phyloP scores from a whole-genome alignment of 2,329 filamentous ascomycete species.

The Neofusicoccum laricinum region DNA sequence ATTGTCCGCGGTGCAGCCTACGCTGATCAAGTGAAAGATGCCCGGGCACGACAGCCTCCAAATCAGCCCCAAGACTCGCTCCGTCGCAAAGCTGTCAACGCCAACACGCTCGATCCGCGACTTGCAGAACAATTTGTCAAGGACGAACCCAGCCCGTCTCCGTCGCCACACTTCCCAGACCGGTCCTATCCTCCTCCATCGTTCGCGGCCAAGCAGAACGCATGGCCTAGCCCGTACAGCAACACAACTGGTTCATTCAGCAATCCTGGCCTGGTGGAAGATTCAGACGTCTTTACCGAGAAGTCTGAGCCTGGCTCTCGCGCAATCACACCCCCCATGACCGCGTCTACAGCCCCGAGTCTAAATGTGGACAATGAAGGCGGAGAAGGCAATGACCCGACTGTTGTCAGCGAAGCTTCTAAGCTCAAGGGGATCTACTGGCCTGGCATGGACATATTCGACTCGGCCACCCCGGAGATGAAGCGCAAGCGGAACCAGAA shows the following conservation, averaged over 20 bases:
- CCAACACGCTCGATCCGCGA: constrained; percentile 32
- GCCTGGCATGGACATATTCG: constrained; percentile 79
- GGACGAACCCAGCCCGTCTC: constrained; percentile 31
- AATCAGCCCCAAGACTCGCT: not conserved
- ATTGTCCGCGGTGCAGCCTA: not conserved
- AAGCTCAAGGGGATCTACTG: constrained; percentile 71
- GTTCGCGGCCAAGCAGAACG: constrained; percentile 36
- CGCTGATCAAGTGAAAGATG: not conserved
- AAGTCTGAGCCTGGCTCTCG: not conserved
- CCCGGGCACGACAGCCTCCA: not conserved
- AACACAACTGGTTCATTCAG: not conserved
- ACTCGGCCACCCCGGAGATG: constrained; percentile 71
- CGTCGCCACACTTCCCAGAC: constrained; percentile 26
- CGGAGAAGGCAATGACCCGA: not conserved
- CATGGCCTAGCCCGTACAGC: constrained; percentile 28
- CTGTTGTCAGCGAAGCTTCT: constrained; percentile 35
- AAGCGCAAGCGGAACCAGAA: constrained; percentile 74
- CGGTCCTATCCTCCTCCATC: constrained; percentile 26
- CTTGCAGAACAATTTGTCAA: constrained; percentile 36
- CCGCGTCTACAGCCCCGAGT: not conserved
- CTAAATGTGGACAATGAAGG: not conserved
- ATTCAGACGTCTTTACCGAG: constrained; percentile 4
- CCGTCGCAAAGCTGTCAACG: constrained; percentile 19
- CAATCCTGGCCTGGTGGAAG: not conserved
- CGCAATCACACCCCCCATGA: not conserved